Percentiles rank a stretch among this genome's conserved stretches.
These are phyloP conservation scores for Rhodotorula toruloides DNA, from an alignment of 768 basidiomycete genomes.

Conservation along the genomic window DNA sequence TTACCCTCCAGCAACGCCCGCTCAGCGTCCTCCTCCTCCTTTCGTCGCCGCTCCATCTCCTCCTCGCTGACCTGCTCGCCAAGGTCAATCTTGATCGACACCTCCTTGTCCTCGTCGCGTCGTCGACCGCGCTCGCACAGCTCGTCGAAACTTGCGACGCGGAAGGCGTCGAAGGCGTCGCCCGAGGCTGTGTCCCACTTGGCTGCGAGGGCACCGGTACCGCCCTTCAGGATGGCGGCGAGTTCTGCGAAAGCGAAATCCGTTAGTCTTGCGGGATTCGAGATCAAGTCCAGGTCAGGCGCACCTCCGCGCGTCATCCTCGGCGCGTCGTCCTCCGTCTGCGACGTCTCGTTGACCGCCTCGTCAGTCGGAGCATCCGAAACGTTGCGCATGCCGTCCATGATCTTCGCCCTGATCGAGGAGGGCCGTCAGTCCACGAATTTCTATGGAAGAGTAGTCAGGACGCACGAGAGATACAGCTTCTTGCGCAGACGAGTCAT, in stretches of 20 bases:
- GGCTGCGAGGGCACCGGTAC: slow-evolving; percentile 56
- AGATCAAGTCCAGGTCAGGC: neutral
- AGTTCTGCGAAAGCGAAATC: slow-evolving; percentile 49
- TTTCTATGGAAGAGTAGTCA: too few relatives aligned
- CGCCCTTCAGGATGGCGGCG: slow-evolving; percentile 57
- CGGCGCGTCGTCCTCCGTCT: slow-evolving; percentile 43
- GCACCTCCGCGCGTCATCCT: slow-evolving; percentile 24
- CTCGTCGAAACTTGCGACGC: slow-evolving; percentile 51
- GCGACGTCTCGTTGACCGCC: slow-evolving; percentile 24
- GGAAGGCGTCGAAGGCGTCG: slow-evolving; percentile 51
- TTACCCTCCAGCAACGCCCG: slow-evolving; percentile 54
- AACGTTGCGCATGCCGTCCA: slow-evolving; percentile 49
- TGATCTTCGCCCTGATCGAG: slow-evolving; percentile 52
- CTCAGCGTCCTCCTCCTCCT: slow-evolving; percentile 58
- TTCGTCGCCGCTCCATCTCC: slow-evolving; percentile 42
- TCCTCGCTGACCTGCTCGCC: slow-evolving; percentile 37
- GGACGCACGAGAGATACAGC: slow-evolving; percentile 55
- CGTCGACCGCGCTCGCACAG: slow-evolving; percentile 53
- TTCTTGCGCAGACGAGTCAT: slow-evolving; percentile 66
- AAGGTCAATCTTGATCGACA: slow-evolving; percentile 52
- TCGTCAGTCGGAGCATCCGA: slow-evolving; percentile 31
- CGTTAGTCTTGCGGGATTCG: slow-evolving; percentile 7
- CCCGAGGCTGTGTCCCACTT: slow-evolving; percentile 45
- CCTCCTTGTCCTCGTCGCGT: slow-evolving; percentile 51
- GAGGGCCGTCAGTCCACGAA: neutral